These are phyloP conservation scores for Podospora bellae-mahoneyi DNA, from an alignment of 495 filamentous ascomycete species.

Conservation along the genomic window DNA sequence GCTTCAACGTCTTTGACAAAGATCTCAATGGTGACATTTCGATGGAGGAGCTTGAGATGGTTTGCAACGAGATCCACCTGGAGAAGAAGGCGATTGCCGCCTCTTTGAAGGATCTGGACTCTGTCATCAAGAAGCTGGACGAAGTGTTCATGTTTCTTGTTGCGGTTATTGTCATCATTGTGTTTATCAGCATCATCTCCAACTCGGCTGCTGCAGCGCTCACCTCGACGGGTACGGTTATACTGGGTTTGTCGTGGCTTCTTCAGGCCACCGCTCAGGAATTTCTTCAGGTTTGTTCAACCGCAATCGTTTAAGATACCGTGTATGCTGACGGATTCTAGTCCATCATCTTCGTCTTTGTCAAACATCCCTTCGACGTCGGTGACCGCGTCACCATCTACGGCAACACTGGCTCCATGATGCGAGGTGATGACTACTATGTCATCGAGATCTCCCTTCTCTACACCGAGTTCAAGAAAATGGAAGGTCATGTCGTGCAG, in stretches of 20 bases:
- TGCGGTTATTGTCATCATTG: conserved; percentile 68
- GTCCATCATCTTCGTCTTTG: conserved; percentile 91
- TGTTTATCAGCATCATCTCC: conserved; percentile 86
- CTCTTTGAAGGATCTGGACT: conserved; percentile 90
- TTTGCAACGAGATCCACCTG: conserved; percentile 90
- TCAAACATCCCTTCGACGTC: conserved; percentile 97
- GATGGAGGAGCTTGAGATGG: conserved; percentile 90
- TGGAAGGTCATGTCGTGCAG: conserved; percentile 93
- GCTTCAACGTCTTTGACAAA: conserved; percentile 91
- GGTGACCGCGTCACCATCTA: conserved; percentile 91
- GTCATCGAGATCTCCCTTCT: conserved; percentile 93
- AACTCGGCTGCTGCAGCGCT: conserved; percentile 79
- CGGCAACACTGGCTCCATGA: conserved; percentile 74
- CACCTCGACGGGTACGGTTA: conserved; percentile 78
- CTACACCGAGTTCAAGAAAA: conserved; percentile 97
- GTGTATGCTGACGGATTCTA: conserved; percentile 34
- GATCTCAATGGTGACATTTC: conserved; percentile 97
- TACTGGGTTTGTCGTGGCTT: conserved; percentile 87
- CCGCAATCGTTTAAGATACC: neutral
- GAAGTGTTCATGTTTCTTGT: conserved; percentile 85
- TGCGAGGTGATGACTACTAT: conserved; percentile 88
- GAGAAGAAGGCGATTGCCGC: conserved; percentile 95
- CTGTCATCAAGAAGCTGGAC: conserved; percentile 89
- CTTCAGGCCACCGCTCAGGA: conserved; percentile 91
- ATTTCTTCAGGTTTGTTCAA: conserved; percentile 55